Base-by-base conservation (phyloP, 805 yeast species). In the Saturnispora halmiae region DNA sequence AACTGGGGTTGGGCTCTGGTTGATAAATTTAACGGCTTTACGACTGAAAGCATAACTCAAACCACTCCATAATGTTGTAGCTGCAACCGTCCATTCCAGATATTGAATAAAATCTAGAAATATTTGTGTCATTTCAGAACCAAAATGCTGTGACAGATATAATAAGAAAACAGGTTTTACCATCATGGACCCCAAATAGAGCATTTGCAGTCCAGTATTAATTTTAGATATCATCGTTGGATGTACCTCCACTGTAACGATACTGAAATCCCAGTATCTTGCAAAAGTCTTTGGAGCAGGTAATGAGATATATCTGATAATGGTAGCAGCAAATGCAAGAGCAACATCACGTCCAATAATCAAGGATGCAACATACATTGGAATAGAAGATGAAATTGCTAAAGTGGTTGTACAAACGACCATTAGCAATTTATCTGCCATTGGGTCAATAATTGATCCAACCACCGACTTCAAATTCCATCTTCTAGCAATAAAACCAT, bases 401-500 rank as follows among this genome's bases (percentile, higher is more conserved):
- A 92, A 62, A 39, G 94, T 77, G 0, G 79, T 68, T 0, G 97
- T 88, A 38, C 94, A 76, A 0, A 83, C 75, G 16, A 90, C 72
- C 96, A 92, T 87, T 35, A 92, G 67, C 13, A 82, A 66, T 57
- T 92, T 92, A 57, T 92, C 99, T 0, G 98, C 99, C 64, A 86
- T 69, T 0, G 99, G 99, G 54, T 92, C 99, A 26, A 94, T 66
- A 13, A 92, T 79, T 0, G 95, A 80, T 0, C 99, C 99, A 6
- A 87, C 73, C 1, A 83, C 79, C 1, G 95, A 78, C 52, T 77
- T 73, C 70, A 82, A 66, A 42, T 85, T 77, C 65, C 61, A 90
- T 45, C 63, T 72, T 41, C 99, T 69, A 4, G 99, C 99, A 47
- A 94, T 75, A 53, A 63, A 83, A 0, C 99, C 99, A 59, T 92